Evolutionary conservation across 495 filamentous ascomycete genomes (phyloP).

Genomic region (Letharia columbiana): DNA sequence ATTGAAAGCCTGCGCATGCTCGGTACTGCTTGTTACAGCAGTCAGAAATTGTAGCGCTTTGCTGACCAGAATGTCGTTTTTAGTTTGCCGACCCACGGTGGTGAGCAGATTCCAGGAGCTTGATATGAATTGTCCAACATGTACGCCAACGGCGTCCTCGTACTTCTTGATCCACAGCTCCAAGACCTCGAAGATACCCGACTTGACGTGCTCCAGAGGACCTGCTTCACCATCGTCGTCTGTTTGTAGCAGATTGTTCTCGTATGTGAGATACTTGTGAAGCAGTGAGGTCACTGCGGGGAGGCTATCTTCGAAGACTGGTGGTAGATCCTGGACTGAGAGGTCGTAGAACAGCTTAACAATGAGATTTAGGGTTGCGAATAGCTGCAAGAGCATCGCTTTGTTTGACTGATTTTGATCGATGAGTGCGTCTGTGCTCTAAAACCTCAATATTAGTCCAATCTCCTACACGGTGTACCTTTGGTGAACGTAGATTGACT

Average conservation of each 20-base stretch:
- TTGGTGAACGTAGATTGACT: slow-evolving; percentile 13
- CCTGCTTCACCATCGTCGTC: slow-evolving; percentile 84
- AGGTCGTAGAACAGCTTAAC: slow-evolving; percentile 92
- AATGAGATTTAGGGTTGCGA: slow-evolving; percentile 74
- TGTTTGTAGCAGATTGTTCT: slow-evolving; percentile 69
- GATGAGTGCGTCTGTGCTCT: slow-evolving; percentile 73
- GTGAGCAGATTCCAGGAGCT: slow-evolving; percentile 89
- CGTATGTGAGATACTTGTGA: slow-evolving; percentile 88
- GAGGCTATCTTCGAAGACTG: slow-evolving; percentile 82
- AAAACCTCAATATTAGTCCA: slow-evolving; percentile 9
- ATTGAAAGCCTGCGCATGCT: slow-evolving; percentile 81
- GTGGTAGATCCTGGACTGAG: slow-evolving; percentile 90
- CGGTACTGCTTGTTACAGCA: slow-evolving; percentile 63
- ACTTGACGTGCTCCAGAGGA: slow-evolving; percentile 72
- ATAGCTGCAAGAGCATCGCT: slow-evolving; percentile 59
- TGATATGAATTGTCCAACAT: slow-evolving; percentile 72
- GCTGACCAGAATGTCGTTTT: slow-evolving; percentile 94
- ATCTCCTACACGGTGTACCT: neutral
- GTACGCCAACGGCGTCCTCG: slow-evolving; percentile 77
- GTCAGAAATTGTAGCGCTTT: slow-evolving; percentile 90
- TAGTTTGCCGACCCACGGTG: slow-evolving; percentile 72
- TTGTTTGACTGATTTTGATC: slow-evolving; percentile 66
- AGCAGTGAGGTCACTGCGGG: slow-evolving; percentile 63
- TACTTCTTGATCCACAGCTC: slow-evolving; percentile 86
- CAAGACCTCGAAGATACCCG: slow-evolving; percentile 83